A percentile compares a stretch with the other conserved stretches of the same genome.
phyloP scores from a whole-genome alignment of 495 filamentous ascomycete species.

The Choiromyces venosus region DNA sequence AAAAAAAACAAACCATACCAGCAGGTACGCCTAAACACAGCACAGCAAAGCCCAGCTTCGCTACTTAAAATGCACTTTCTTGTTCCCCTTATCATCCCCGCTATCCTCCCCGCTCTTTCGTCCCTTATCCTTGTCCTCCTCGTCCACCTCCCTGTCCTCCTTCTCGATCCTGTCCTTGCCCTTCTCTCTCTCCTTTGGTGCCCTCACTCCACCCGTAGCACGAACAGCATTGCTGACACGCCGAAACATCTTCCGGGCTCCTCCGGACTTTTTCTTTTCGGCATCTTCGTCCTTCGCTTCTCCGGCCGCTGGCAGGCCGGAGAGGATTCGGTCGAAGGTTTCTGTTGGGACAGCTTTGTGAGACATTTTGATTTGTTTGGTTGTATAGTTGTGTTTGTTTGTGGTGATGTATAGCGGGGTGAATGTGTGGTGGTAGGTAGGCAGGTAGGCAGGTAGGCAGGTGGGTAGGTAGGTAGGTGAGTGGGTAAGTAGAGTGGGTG shows the following conservation, averaged over 20 bases:
- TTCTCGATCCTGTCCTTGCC: neutral
- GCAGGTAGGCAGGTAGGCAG: neutral
- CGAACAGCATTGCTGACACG: neutral
- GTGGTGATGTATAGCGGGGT: neutral
- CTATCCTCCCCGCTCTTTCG: constrained; percentile 2
- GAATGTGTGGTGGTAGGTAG: neutral
- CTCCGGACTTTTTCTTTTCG: neutral
- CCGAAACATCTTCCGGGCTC: neutral
- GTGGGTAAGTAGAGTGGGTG: neutral
- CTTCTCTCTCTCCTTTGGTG: neutral
- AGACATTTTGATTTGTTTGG: neutral
- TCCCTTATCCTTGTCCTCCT: neutral
- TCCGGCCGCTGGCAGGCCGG: neutral
- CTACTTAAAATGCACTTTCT: constrained; percentile 2
- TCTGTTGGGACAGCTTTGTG: neutral
- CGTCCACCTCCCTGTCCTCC: neutral
- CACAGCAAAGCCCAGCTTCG: neutral
- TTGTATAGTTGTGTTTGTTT: neutral
- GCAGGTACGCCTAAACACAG: neutral
- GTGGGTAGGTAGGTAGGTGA: neutral
- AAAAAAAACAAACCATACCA: neutral
- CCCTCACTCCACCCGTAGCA: neutral
- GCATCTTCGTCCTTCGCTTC: neutral
- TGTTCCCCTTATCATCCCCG: neutral
- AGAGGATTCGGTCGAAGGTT: neutral